Conservation (phyloP, 1,284 basidiomycete species). For the Coniferiporia sulphurascens region DNA sequence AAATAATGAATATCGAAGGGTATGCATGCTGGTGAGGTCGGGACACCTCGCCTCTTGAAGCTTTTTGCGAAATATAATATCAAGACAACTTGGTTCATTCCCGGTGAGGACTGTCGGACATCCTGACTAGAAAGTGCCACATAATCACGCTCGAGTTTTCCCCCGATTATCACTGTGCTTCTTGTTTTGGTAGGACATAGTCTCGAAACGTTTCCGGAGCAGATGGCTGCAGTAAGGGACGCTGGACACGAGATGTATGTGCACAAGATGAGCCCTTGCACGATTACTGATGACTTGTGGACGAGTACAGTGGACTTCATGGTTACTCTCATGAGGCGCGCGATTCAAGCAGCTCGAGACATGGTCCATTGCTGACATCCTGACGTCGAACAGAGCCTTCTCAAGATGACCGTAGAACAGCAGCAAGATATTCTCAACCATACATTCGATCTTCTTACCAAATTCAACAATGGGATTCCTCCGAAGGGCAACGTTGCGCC, state of each 20-base stretch:
- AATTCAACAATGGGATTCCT: conserved; percentile 63
- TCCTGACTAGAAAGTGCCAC: no score
- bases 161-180: no score
- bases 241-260: conserved; percentile 64
- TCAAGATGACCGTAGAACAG: conserved; percentile 57
- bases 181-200: conserved; percentile 46
- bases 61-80: conserved; percentile 71
- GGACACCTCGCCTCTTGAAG: conserved; percentile 60
- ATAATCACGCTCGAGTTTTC: no score
- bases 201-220: conserved; percentile 62
- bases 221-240: conserved; percentile 62
- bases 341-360: not conserved
- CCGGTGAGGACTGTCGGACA: conserved; percentile 33
- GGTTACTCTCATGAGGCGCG: conserved; percentile 69
- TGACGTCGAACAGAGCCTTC: conserved; percentile 48
- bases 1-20: conserved; percentile 37
- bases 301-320: conserved; percentile 50
- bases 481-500: conserved; percentile 69
- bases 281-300: not conserved
- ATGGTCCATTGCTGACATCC: not conserved
- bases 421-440: conserved; percentile 70
- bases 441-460: conserved; percentile 61
- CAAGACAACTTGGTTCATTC: conserved; percentile 71
- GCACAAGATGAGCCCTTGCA: not conserved
- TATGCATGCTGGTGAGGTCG: conserved; percentile 72